Evolutionary conservation across 2,329 filamentous ascomycete genomes (phyloP).

Genomic region (Fusarium graminum): DNA sequence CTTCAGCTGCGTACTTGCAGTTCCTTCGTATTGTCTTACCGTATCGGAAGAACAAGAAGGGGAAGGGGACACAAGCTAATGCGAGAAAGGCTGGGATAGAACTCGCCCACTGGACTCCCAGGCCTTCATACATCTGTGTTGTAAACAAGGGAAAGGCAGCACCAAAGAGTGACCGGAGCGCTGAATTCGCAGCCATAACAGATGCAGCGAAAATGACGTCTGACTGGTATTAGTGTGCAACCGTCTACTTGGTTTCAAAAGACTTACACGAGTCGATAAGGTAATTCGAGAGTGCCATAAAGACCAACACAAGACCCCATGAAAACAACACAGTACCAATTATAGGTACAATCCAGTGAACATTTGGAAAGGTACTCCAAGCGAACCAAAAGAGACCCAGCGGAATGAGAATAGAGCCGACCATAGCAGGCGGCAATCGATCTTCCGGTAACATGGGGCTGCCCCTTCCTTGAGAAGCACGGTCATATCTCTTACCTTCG

Average conservation of each 20-base stretch:
- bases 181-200: conserved; percentile 26
- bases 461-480: background rate
- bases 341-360: conserved; percentile 25
- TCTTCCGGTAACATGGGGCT: conserved; percentile 4
- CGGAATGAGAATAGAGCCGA: conserved; percentile 15
- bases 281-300: conserved; percentile 23
- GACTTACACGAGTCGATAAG: conserved; percentile 25
- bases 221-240: too few relatives aligned
- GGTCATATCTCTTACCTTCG: conserved; percentile 17
- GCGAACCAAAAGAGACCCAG: conserved; percentile 32
- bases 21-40: conserved; percentile 9
- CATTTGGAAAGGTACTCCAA: conserved; percentile 3
- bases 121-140: conserved; percentile 20
- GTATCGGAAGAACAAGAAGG: conserved; percentile 25
- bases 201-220: conserved; percentile 21
- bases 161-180: conserved; percentile 19
- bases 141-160: conserved; percentile 31
- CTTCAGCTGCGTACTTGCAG: conserved; percentile 25
- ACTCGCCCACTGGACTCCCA: conserved; percentile 25
- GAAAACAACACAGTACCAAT: conserved; percentile 14
- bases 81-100: conserved; percentile 29
- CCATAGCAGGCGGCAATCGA: conserved; percentile 9
- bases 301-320: conserved; percentile 25
- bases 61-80: conserved; percentile 19
- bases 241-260: too few relatives aligned